Evolutionary conservation across 176 grass and related monocot species (phyloP).

Genomic region (Themeda triandra): DNA sequence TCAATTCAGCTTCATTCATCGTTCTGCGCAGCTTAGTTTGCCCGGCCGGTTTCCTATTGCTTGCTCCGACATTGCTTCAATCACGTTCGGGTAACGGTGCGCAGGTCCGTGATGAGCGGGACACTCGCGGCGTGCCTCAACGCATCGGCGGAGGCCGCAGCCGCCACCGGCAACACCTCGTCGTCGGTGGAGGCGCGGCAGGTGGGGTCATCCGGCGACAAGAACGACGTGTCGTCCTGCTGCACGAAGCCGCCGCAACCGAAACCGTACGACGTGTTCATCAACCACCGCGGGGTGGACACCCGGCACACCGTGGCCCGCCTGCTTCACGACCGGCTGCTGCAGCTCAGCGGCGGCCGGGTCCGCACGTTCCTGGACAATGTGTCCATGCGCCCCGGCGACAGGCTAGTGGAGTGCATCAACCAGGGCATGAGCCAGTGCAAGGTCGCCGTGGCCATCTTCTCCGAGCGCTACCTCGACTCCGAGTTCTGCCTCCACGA

Average conservation of each 20-base stretch:
- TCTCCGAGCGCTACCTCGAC: conserved; percentile 63
- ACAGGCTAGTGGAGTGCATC: conserved; percentile 49
- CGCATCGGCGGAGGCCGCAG: no score
- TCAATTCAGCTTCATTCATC: no score
- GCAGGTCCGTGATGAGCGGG: no score
- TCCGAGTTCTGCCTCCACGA: conserved; percentile 71
- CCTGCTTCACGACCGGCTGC: conserved; percentile 57
- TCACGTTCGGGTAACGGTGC: no score
- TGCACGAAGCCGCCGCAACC: not conserved
- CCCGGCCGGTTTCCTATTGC: no score
- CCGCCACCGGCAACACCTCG: no score
- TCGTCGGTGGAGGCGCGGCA: no score
- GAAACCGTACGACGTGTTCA: conserved; percentile 57
- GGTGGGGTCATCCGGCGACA: no score
- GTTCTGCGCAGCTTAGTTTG: no score
- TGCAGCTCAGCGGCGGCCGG: not conserved
- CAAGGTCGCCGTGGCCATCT: conserved; percentile 60
- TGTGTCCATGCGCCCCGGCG: conserved; percentile 57
- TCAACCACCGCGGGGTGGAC: conserved; percentile 78
- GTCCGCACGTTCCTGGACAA: conserved; percentile 54
- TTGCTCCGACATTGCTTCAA: no score
- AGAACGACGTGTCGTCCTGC: not conserved
- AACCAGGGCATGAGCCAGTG: conserved; percentile 32
- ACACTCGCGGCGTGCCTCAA: no score
- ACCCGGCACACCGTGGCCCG: conserved; percentile 63